Percentiles rank a stretch among this genome's conserved stretches.
Evolutionary conservation across 2,329 filamentous ascomycete genomes (phyloP).

Genomic region (Xylaria multiplex): DNA sequence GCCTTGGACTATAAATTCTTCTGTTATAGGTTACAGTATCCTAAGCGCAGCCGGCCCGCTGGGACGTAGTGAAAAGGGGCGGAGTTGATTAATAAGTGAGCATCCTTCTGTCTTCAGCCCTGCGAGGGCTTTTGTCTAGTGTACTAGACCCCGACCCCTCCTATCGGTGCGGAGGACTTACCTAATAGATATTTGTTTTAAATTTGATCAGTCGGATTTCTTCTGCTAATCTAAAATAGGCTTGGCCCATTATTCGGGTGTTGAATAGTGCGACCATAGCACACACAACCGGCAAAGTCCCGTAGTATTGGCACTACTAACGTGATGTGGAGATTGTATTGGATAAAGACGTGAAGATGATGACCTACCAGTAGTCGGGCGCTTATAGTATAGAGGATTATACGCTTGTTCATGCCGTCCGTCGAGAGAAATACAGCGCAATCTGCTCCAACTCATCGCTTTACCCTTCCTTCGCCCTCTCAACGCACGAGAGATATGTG

Average conservation of each 20-base stretch:
- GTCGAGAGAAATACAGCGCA: background rate
- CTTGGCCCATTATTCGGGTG: background rate
- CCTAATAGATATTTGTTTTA: constrained; percentile 12
- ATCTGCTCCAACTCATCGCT: background rate
- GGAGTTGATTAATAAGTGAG: background rate
- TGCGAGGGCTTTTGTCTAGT: constrained; percentile 12
- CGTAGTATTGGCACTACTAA: background rate
- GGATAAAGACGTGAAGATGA: constrained; percentile 26
- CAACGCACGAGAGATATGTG: background rate
- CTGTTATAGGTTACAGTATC: background rate
- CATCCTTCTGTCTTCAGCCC: constrained; percentile 19
- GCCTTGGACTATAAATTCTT: background rate
- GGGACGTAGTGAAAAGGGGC: constrained; percentile 9
- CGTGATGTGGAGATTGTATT: constrained; percentile 9
- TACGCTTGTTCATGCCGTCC: background rate
- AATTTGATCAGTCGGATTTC: constrained; percentile 15
- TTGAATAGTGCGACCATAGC: background rate
- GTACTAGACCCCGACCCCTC: background rate
- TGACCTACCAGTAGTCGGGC: background rate
- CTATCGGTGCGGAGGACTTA: constrained; percentile 4
- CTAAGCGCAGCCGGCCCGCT: background rate
- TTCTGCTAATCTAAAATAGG: constrained; percentile 25
- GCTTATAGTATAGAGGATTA: background rate
- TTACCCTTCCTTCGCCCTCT: background rate
- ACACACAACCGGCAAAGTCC: constrained; percentile 3